Percentiles rank a stretch among this genome's conserved stretches.
Conservation (phyloP, 2,329 filamentous ascomycete genomes). For the Trichothecium sympodiale region DNA sequence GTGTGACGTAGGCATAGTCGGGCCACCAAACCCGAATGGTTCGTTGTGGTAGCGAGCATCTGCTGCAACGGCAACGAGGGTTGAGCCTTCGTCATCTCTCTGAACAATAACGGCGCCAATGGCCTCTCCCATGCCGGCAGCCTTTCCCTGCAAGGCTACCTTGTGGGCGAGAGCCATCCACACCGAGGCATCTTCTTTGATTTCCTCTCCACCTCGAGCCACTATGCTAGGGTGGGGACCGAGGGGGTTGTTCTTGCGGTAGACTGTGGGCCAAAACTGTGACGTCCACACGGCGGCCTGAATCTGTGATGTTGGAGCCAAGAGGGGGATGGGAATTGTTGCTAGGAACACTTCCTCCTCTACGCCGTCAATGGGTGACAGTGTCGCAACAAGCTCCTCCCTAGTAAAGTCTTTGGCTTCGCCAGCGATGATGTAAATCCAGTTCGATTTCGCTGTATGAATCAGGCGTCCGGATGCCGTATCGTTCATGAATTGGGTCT, state of each 20-base stretch:
- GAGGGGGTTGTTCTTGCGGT: conserved; percentile 78
- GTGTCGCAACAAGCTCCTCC: conserved; percentile 36
- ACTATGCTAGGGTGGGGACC: conserved; percentile 73
- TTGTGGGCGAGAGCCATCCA: conserved; percentile 60
- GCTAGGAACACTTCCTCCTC: conserved; percentile 45
- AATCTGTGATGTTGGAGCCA: conserved; percentile 63
- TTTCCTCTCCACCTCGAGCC: conserved; percentile 55
- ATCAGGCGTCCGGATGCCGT: conserved; percentile 41
- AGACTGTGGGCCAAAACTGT: conserved; percentile 75
- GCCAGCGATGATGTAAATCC: conserved; percentile 47
- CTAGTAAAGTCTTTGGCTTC: conserved; percentile 39
- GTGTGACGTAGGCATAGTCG: conserved; percentile 68
- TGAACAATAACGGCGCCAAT: conserved; percentile 70
- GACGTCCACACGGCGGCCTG: conserved; percentile 66
- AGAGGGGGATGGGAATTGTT: conserved; percentile 56
- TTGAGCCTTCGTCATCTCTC: conserved; percentile 36
- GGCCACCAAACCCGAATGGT: conserved; percentile 27
- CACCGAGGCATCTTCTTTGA: conserved; percentile 49
- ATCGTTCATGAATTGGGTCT: conserved; percentile 49
- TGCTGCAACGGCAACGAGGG: conserved; percentile 61
- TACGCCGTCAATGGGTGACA: conserved; percentile 38
- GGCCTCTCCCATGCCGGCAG: conserved; percentile 50
- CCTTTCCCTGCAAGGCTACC: conserved; percentile 48
- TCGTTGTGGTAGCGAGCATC: conserved; percentile 61
- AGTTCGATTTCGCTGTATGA: conserved; percentile 48